Evolutionary conservation across 345 rosid genomes (phyloP), one percentile per base, ranked within the genome.

Genomic region (Mercurialis annua): DNA sequence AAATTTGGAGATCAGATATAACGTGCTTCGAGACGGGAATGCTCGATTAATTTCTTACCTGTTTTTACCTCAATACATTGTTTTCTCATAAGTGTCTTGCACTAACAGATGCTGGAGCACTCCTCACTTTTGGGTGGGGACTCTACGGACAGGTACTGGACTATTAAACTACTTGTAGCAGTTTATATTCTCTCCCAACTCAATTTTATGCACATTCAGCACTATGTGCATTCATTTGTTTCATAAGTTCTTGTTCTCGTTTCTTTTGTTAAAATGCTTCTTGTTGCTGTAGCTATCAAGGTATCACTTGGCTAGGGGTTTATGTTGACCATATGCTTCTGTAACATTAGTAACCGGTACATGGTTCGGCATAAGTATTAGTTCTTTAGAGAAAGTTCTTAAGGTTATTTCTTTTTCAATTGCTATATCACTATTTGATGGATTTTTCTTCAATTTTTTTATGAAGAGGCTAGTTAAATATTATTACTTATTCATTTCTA

Each of bases 111-210:
- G 90, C 97, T 70, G 99, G 99, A 55, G 97, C 92, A 14, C 70
- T 95, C 12, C 90, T 95, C 62, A 81, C 97, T n/a, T 95, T 95
- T 78, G 99, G 99, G 42, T 95, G 99, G 99, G 98, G 99, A 67
- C 96, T 90, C 71, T 92, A 95, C 66, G 98, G 99, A 79, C 99
- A 95, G 99, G 99, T 92, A 73, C 26, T 71, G 40, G 33, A 27
- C 59, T 47, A 21, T 11, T 36, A 21, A 27, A 43, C 44, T 17
- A 43, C 44, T 17, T 27, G 33, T 53, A 7, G 21, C 72, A 52
- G 53, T 54, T 40, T 31, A 6, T 20, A 10, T n/a, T 27, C 20
- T 46, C 43, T 44, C 7, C 5, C 10, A 29, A 2, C 10, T 10
- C 33, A 66, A 17, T 52, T 42, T 67, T 9, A 10, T 31, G 20